Percentiles rank a stretch among this genome's conserved stretches.
Evolutionary conservation across 805 yeast genomes (phyloP).

Genomic region (Starmerella roubikii): DNA sequence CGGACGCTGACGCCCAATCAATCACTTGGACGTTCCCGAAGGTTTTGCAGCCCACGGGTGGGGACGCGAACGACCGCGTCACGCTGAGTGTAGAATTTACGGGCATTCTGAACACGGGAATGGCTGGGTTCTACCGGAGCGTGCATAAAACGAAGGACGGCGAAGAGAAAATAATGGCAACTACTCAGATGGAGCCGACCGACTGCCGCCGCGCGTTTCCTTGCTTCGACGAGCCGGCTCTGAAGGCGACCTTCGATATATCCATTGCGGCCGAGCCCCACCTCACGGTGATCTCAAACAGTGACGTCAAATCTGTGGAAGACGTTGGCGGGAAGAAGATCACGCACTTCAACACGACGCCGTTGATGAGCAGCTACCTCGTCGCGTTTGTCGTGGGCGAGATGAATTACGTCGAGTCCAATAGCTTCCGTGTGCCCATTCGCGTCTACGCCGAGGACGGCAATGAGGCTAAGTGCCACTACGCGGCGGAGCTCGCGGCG

Average conservation of each 20-base stretch:
- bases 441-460: constrained; percentile 62
- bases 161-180: constrained; percentile 41
- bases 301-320: constrained; percentile 39
- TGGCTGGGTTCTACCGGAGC: constrained; percentile 65
- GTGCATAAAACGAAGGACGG: constrained; percentile 42
- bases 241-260: constrained; percentile 53
- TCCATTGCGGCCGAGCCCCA: constrained; percentile 39
- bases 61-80: constrained; percentile 33
- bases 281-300: constrained; percentile 51
- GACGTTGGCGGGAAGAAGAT: constrained; percentile 31
- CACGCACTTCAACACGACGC: constrained; percentile 49
- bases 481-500: constrained; percentile 52
- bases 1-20: constrained; percentile 46
- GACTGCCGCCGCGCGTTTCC: constrained; percentile 72
- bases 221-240: constrained; percentile 57
- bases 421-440: constrained; percentile 45
- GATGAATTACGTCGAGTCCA: constrained; percentile 44
- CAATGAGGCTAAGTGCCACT: constrained; percentile 45
- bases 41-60: constrained; percentile 18
- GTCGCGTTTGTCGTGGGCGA: constrained; percentile 66
- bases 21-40: constrained; percentile 44
- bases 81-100: constrained; percentile 41
- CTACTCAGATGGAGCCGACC: constrained; percentile 64
- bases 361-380: constrained; percentile 58
- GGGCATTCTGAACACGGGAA: constrained; percentile 49